Evolutionary conservation across 2,329 filamentous ascomycete genomes (phyloP).

Genomic region (Aaosphaeria pasadenensis): DNA sequence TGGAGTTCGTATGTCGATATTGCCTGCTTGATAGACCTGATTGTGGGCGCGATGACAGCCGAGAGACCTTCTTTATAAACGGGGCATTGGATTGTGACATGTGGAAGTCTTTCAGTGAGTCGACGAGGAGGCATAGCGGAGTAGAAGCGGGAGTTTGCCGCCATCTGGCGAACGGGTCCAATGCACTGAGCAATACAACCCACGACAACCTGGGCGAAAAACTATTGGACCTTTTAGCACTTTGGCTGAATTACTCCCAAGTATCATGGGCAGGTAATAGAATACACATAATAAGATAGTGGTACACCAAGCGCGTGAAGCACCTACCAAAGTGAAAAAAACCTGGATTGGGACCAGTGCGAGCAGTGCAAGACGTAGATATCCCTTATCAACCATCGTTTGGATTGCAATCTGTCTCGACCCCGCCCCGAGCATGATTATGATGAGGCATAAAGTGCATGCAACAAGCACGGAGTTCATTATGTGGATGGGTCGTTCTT

Average conservation of each 20-base stretch:
- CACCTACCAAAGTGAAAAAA: slow-evolving; percentile 67
- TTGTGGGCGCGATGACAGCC: slow-evolving; percentile 70
- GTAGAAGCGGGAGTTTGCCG: slow-evolving; percentile 74
- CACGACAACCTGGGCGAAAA: slow-evolving; percentile 76
- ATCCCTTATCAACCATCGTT: slow-evolving; percentile 62
- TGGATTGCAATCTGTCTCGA: slow-evolving; percentile 69
- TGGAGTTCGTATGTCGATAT: slow-evolving; percentile 48
- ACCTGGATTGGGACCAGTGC: slow-evolving; percentile 67
- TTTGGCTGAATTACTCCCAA: not conserved
- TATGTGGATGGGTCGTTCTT: slow-evolving; percentile 65
- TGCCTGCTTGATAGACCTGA: slow-evolving; percentile 70
- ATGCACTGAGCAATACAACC: slow-evolving; percentile 73
- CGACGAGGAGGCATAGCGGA: slow-evolving; percentile 66
- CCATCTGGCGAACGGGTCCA: slow-evolving; percentile 70
- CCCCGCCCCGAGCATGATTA: slow-evolving; percentile 65
- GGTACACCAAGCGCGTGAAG: not conserved
- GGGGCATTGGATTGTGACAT: slow-evolving; percentile 73
- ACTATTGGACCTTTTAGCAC: slow-evolving; percentile 31
- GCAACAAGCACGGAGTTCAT: slow-evolving; percentile 68
- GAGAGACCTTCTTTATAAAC: slow-evolving; percentile 80
- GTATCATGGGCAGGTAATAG: too few relatives aligned
- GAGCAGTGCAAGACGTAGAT: slow-evolving; percentile 62
- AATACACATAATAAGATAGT: too few relatives aligned
- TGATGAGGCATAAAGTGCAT: slow-evolving; percentile 64
- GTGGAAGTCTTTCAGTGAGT: slow-evolving; percentile 60